These are phyloP conservation scores for Anastatica hierochuntica DNA, from an alignment of 345 rosid genomes.

Conservation along the genomic window DNA sequence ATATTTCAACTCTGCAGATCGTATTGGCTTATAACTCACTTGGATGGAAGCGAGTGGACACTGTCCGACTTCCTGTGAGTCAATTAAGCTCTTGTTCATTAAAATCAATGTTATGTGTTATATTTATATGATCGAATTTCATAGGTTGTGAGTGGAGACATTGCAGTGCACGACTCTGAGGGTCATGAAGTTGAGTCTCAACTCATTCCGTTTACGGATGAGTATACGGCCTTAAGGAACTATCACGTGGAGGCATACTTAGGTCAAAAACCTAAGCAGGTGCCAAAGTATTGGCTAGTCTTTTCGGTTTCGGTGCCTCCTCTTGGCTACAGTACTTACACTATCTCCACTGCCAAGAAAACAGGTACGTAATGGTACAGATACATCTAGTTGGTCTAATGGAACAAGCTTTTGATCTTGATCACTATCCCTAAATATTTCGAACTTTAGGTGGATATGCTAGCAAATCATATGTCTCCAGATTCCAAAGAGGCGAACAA, in stretches of 20 bases:
- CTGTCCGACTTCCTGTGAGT: constrained; percentile 82
- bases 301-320: constrained; percentile 76
- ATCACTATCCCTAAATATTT: constrained; percentile 1
- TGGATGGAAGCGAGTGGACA: constrained; percentile 90
- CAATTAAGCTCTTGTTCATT: constrained; percentile 3
- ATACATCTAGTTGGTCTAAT: constrained; percentile 10
- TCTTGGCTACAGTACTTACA: constrained; percentile 82
- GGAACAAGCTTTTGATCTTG: constrained; percentile 11
- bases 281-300: constrained; percentile 80
- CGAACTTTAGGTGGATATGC: constrained; percentile 43
- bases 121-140: neutral
- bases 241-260: constrained; percentile 68
- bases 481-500: constrained; percentile 29
- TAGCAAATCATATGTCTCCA: constrained; percentile 42
- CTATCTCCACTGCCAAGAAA: constrained; percentile 46
- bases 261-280: constrained; percentile 42
- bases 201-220: constrained; percentile 63
- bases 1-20: constrained; percentile 35
- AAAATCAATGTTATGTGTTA: neutral
- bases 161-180: constrained; percentile 62
- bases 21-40: constrained; percentile 83
- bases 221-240: constrained; percentile 43
- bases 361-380: constrained; percentile 38
- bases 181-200: constrained; percentile 81
- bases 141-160: constrained; percentile 56